Base-by-base conservation (phyloP, 2,329 filamentous ascomycete species). In the Lasiodiplodia citricola region DNA sequence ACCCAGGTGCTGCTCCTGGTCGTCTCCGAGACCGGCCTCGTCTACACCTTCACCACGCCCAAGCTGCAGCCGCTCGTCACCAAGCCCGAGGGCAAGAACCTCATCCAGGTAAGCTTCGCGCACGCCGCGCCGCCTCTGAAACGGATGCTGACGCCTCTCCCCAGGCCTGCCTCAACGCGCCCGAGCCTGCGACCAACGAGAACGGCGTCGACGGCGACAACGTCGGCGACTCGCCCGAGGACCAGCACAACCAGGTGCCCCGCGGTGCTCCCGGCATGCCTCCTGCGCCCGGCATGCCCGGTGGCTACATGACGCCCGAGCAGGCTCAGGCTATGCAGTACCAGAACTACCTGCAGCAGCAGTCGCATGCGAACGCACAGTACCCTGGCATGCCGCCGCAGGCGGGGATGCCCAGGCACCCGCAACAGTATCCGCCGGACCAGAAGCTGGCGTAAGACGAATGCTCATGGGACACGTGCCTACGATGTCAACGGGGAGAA, bases 21-120 rank as follows among this genome's bases (percentile, higher is more conserved):
- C 76, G 95, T 98, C 72, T 98, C 95, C 55, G 95, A 98, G 85
- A 98, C 95, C 28, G 95, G 95, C 73, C 89, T 98, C 41, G 95
- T 98, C 76, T 98, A 98, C 83, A 98, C 95, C 70, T 98, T 98
- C 81, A 98, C 95, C 71, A 99, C 96, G 18, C 96, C 96, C 23
- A 99, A 99, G 86, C 90, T 99, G 68, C 96, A 98, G 84, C 96
- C 96, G 71, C 89, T 99, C 66, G 96, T 98, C 74, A 99, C 96
- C 72, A 98, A 98, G 86, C 92, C 96, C 21, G 96, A 98, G 83
- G 96, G 96, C 84, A 99, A 99, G 88, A 99, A 99, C 81, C 86
- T 99, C 73, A 98, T 99, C 74, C 96, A 99, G 90, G 96, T 97
- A 88, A 73, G 89, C 69, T 21, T 14, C 38, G 60, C 63, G 68